Evolutionary conservation across 2,329 filamentous ascomycete species (phyloP), one percentile per base, ranked within the genome.

Genomic region (Podosphaera fusca): DNA sequence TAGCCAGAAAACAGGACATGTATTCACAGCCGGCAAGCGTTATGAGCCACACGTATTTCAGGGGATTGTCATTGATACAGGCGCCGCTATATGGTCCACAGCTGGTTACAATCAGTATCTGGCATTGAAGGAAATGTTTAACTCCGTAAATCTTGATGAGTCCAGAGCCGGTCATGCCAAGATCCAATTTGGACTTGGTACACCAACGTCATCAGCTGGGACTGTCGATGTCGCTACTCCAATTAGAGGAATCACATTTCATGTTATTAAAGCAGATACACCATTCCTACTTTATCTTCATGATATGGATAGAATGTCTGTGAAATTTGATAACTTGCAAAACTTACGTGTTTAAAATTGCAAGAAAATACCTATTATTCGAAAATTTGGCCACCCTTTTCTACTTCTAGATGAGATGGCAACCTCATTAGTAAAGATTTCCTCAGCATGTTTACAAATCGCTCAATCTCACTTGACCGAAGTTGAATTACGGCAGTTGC

Each of bases 31-130:
- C 35, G 35, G 35, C 6, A 31, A 49, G 46, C 46, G 46, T 8
- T 31, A 34, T 35, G 12, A 33, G 5, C 36, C 55, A 56, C 21
- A 49, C 21, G 29, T 36, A 31, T 49, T 56, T 31, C 42, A 49
- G 36, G 55, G 55, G 3, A 56, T 56, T 9, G 34, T 50, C 12
- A 56, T 56, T 30, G 55, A 56, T 49, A 56, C 46, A 49, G 2
- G 55, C 8, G 55, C 42, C 4, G 55, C 55, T 29, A 35, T 30
- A 21, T 38, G 14, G 5, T 56, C 55, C 29, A 56, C 30, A 36
- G 55, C 55, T 7, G 46, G 55, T 47, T 36, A 49, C n/a, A 42
- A 31, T 36, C 42, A 56, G 35, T 56, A 34, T 56, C 34, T 40
- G 38, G 55, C 42, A 49, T 12, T 50, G 5, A 49, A 56, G 30